Base-by-base conservation (phyloP, 2,329 filamentous ascomycete species). In the Epichloe elymi region DNA sequence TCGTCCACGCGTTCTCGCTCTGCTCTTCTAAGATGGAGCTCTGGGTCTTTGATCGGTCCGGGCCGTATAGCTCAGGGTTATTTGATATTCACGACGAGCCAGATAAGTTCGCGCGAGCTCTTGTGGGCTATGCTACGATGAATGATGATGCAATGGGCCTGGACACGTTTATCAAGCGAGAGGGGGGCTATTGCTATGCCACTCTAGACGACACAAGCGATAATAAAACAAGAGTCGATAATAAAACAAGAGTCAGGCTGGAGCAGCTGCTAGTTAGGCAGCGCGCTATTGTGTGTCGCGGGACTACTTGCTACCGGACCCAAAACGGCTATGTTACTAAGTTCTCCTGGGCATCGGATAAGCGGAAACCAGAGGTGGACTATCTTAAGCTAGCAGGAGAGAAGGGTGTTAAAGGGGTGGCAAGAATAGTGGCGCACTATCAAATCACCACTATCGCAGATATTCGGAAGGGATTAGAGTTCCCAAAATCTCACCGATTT, bases 31-130 rank as follows among this genome's bases (percentile, higher is more conserved):
- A 37, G 19, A 54, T 60, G 48, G 58, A 62, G 47, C 48, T 59
- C 14, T 58, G 55, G 56, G 41, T 61, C 6, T 62, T 60, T 5
- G 54, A 57, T 46, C 53, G 58, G 2, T 55, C 57, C 15, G 59
- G 60, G 1, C 3, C 52, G 11, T 60, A 58, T 3, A 54, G 55
- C 46, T 54, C 53, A 2, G 58, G 50, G 1, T n/a, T 43, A 15
- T 51, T 57, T 38, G 38, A 57, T 20, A 55, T 56, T 38, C 51
- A 58, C 42, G 36, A 51, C 1, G 53, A 58, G 37, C 54, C 54
- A 23, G 52, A 50, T 7, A 55, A 53, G 40, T 47, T 56, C 49
- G 57, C 56, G 26, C 49, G 52, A 14, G 53, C 55, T 42, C 37
- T 57, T 51, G 52, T 58, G 40, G 56, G 51, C n/a, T 59, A 57